Base-by-base conservation (phyloP, 169 alveolate genomes). In the Cyclospora cayetanensis region DNA sequence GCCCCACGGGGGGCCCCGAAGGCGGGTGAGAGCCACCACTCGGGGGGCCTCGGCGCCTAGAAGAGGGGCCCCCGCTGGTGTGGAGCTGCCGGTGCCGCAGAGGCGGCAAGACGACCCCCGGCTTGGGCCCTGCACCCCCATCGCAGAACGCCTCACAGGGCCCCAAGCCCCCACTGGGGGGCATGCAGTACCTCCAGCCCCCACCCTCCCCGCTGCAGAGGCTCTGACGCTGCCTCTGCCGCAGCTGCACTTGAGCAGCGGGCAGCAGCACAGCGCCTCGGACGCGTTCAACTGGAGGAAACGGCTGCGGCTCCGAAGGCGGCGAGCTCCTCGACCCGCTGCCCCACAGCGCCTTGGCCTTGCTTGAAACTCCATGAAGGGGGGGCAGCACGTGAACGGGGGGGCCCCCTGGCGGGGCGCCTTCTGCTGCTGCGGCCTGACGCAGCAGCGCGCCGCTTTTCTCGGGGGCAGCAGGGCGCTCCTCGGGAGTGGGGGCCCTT, bases 211-310 rank as follows among this genome's bases (percentile, higher is more conserved):
- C 74, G 34, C 11, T 34, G 42, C 89, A 50, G 34, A 72, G 46
- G 53, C 89, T 52, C 1, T 12, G 18, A 53, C 63, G 46, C 72
- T 79, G 89, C 89, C 43, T 60, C 72, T 43, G 68, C 42, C 43
- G 63, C 7, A 4, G 39, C n/a, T 60, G 72, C 72, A 20, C 11
- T n/a, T 1, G 35, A 1, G 31, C 86, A 76, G 86, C 86, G 29
- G 86, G 86, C n/a, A 50, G 86, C 65, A 76, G 11, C 55, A 76
- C 86, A 76, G 86, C 86, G 27, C 86, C 86, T 35, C 86, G 86
- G 31, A 76, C 43, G 1, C 66, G 55, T 43, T 76, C 86, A 42
- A 29, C 66, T 25, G 39, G 86, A 15, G 41, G 37, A 4, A 65
- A 65, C 42, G 43, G 3, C 65, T 76, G 86, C 43, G 43, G 86